Percentiles rank a stretch among this genome's conserved stretches.
phyloP scores from a whole-genome alignment of 2,329 filamentous ascomycete genomes.

The Ceratocystis smalleyi region DNA sequence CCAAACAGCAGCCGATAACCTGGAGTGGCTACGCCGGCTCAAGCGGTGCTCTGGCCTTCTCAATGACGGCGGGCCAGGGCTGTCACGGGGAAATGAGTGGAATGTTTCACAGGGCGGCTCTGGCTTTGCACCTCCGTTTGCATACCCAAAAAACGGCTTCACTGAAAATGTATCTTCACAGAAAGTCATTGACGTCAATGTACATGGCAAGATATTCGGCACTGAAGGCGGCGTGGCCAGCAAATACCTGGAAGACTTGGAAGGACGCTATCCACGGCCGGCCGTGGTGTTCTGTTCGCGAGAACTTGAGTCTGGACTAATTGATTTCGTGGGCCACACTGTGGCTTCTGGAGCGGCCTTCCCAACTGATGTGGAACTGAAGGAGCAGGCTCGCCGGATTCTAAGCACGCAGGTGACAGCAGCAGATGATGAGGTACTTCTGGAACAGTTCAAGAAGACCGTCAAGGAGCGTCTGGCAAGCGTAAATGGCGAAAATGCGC shows the following conservation, averaged over 20 bases:
- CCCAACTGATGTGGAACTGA: slow-evolving; percentile 34
- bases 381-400: slow-evolving; percentile 34
- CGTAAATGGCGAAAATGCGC: background rate
- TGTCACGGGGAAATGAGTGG: slow-evolving; percentile 28
- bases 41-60: slow-evolving; percentile 42
- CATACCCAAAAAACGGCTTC: slow-evolving; percentile 27
- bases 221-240: slow-evolving; percentile 32
- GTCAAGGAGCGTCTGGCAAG: slow-evolving; percentile 2
- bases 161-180: slow-evolving; percentile 21
- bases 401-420: slow-evolving; percentile 32
- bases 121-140: slow-evolving; percentile 41
- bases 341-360: slow-evolving; percentile 27
- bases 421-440: slow-evolving; percentile 37
- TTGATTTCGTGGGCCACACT: slow-evolving; percentile 32
- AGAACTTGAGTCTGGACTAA: slow-evolving; percentile 41
- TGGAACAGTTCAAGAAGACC: slow-evolving; percentile 37
- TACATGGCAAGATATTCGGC: slow-evolving; percentile 28
- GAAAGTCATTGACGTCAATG: slow-evolving; percentile 23
- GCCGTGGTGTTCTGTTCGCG: slow-evolving; percentile 42
- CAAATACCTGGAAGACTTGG: slow-evolving; percentile 33
- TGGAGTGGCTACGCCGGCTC: slow-evolving; percentile 47
- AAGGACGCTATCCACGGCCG: slow-evolving; percentile 30
- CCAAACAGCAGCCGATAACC: slow-evolving; percentile 47
- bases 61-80: slow-evolving; percentile 34
- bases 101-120: slow-evolving; percentile 34